Base-by-base conservation (phyloP, 345 rosid genomes). In the Tarenaya hassleriana region DNA sequence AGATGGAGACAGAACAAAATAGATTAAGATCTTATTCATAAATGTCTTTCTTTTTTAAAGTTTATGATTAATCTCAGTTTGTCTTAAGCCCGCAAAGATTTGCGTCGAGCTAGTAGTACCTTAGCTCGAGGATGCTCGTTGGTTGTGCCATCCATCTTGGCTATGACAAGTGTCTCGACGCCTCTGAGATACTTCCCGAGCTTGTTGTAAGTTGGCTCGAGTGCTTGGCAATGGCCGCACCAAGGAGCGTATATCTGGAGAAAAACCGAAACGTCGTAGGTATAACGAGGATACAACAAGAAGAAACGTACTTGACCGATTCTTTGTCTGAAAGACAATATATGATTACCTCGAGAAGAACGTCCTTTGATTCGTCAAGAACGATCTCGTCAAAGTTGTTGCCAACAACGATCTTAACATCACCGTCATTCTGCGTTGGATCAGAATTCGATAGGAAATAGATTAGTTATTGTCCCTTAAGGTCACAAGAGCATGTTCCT, bases 141-240 rank as follows among this genome's bases (percentile, higher is more conserved):
- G 45, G 85, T 85, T 60, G 99, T 92, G 54, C 98, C 99, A 62
- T 92, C 99, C 95, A 92, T 92, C 88, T 92, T 92, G 29, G 99
- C 91, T 56, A 92, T 69, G 53, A 92, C 82, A 60, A 92, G 53
- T 20, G 95, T 85, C 35, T 92, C 88, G 41, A 88, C 77, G 52
- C 74, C 82, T 5, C 73, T 80, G 18, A 92, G 73, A 78, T 85
- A 90, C 72, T 81, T 85, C 29, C 83, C 99, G 63, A 92, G 95
- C 71, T 88, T 92, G 77, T 80, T 73, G 66, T 88, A 92, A 21
- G 81, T 85, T 27, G 95, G 95, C 69, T 92, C 99, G 29, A 92
- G 71, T 21, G 95, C 50, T 71, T 88, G 95, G 71, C 99, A 92
- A 73, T 92, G 91, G 56, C 97, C 97, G 57, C 97, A 92, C 99